These are phyloP conservation scores for Calonectria honghensis DNA, from an alignment of 2,329 filamentous ascomycete genomes.

Conservation along the genomic window DNA sequence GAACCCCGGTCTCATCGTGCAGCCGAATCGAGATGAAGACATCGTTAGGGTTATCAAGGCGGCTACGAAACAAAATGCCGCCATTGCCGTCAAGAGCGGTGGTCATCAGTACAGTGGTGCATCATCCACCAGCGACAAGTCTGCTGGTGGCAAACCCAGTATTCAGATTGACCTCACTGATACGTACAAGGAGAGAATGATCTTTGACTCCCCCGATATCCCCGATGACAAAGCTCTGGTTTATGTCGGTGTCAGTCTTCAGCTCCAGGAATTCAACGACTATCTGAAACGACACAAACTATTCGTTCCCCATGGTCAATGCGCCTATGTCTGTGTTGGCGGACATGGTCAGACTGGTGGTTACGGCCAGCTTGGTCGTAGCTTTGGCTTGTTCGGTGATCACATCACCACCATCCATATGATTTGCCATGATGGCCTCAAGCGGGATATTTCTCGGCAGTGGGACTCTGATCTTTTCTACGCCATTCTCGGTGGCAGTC, in stretches of 20 bases:
- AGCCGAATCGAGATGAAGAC: conserved; percentile 65
- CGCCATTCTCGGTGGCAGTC: too few relatives aligned
- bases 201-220: conserved; percentile 46
- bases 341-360: conserved; percentile 60
- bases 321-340: conserved; percentile 66
- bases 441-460: conserved; percentile 61
- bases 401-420: conserved; percentile 69
- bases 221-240: conserved; percentile 60
- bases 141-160: conserved; percentile 49
- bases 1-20: conserved; percentile 66
- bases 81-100: conserved; percentile 67
- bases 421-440: conserved; percentile 66
- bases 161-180: conserved; percentile 67
- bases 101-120: conserved; percentile 71
- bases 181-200: conserved; percentile 58
- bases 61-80: conserved; percentile 62
- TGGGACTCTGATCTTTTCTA: conserved; percentile 48
- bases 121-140: conserved; percentile 61
- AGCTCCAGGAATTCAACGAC: conserved; percentile 64
- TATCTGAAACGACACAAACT: conserved; percentile 63
- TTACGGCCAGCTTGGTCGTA: conserved; percentile 65
- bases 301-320: conserved; percentile 69
- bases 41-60: conserved; percentile 63
- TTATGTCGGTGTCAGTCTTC: conserved; percentile 64
- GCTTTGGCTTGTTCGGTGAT: conserved; percentile 73